Evolutionary conservation across 106 monocot genomes (phyloP), one percentile per base, ranked within the genome.

Genomic region (Phalaenopsis aphrodite): DNA sequence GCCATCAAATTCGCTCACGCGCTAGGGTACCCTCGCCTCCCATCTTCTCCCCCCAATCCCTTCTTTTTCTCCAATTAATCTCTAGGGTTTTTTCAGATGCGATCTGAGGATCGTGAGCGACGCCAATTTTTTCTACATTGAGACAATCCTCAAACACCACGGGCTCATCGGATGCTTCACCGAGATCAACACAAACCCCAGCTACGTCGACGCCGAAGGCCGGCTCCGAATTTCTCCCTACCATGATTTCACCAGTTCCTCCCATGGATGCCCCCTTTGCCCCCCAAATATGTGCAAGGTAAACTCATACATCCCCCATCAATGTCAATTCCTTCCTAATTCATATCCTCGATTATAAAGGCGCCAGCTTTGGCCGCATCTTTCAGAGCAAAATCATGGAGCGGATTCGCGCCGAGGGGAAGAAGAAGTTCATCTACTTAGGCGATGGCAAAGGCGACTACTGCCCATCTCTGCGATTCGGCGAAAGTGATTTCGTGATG

Each of bases 261-360:
- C 86, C 1, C 93, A 93, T 82, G 90, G 86, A 16, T 98, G 94
- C 81, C 75, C 78, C 15, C 79, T 86, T 66, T 95, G 95, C 95
- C 95, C 95, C 52, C 93, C 91, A 21, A 95, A 95, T 75, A 95
- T 93, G 95, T 95, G 95, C 91, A 95, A 95, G 95, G 95, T 93
- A 79, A 75, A 69, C 16, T 5, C 8, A 45, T 45, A 7, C 2
- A 24, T 57, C 75, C 5, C 18, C 61, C 61, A 61, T 38, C 2
- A 71, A 15, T 41, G 39, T 30, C 30, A 30, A 30, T 36, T 67
- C 4, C 2, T 41, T 10, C 38, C 37, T 14, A 52, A 52, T 52
- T 52, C 52, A 52, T 52, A 3, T 14, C 14, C 52, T 52, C 52
- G 52, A 12, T 0, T 52, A 52, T 52, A 52, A 52, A 52, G 10